A percentile compares a stretch with the other conserved stretches of the same genome.
phyloP scores from a whole-genome alignment of 768 basidiomycete species.

The Termitomyces titanicus region DNA sequence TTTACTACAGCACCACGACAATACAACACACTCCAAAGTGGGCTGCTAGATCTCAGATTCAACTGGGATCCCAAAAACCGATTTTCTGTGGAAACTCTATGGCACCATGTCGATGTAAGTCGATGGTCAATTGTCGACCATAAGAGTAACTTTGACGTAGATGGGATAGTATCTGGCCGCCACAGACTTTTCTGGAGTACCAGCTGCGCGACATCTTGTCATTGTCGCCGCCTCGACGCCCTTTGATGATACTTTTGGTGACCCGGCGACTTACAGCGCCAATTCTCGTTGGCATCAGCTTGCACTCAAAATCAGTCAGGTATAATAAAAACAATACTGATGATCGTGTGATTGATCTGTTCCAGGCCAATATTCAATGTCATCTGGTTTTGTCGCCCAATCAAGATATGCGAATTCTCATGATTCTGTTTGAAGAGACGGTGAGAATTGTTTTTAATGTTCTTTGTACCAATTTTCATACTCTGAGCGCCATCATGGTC shows the following conservation, averaged over 20 bases:
- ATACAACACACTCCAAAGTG: conserved; percentile 35
- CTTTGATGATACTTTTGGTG: conserved; percentile 23
- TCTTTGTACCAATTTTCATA: background rate
- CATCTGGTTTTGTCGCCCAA: conserved; percentile 52
- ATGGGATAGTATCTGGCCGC: conserved; percentile 31
- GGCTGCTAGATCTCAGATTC: conserved; percentile 39
- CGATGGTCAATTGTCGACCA: background rate
- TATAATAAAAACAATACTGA: conserved; percentile 21
- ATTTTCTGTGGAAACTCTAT: conserved; percentile 40
- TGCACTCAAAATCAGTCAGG: conserved; percentile 42
- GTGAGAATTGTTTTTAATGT: conserved; percentile 23
- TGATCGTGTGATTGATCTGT: conserved; percentile 2
- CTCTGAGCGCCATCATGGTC: conserved; percentile 8
- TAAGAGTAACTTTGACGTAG: background rate
- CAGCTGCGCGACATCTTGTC: conserved; percentile 45
- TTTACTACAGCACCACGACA: conserved; percentile 32
- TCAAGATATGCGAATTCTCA: conserved; percentile 43
- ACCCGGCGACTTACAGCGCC: conserved; percentile 23
- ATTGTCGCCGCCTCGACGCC: conserved; percentile 52
- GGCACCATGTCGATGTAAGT: conserved; percentile 43
- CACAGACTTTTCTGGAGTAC: conserved; percentile 23
- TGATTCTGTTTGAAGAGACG: conserved; percentile 44
- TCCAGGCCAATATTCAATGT: conserved; percentile 51
- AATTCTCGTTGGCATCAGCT: conserved; percentile 38
- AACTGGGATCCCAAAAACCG: conserved; percentile 38